Conservation (phyloP, 176 grass and related monocot species). For the Triticum monococcum region DNA sequence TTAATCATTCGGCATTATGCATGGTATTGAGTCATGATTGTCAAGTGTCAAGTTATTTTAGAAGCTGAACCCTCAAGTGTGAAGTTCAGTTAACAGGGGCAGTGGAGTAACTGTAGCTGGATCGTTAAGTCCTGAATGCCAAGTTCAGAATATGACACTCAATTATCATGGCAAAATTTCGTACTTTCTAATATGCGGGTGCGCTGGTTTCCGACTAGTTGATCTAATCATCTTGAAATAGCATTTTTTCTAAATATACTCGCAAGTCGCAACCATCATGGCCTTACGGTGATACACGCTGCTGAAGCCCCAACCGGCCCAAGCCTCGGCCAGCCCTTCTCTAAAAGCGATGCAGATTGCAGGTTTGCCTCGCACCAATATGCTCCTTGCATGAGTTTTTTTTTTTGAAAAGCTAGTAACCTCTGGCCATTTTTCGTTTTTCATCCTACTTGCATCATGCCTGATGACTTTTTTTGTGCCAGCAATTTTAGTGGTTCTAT, state of each 20-base stretch:
- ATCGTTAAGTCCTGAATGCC: too few species aligned
- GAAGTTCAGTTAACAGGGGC: too few species aligned
- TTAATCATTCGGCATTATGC: too few species aligned
- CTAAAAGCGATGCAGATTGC: background rate
- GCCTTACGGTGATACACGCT: background rate
- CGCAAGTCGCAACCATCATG: background rate
- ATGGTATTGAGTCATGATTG: too few species aligned
- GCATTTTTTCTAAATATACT: background rate
- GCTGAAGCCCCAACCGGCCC: background rate
- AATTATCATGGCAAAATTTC: too few species aligned
- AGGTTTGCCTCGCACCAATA: background rate
- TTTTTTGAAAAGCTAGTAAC: too few species aligned
- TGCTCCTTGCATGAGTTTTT: too few species aligned
- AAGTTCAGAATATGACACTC: too few species aligned
- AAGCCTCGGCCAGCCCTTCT: background rate
- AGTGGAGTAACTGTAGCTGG: too few species aligned
- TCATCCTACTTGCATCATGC: background rate
- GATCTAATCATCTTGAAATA: background rate
- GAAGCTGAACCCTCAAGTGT: too few species aligned
- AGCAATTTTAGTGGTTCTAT: background rate
- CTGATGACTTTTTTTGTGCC: background rate
- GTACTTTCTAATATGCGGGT: background rate
- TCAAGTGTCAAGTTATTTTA: too few species aligned
- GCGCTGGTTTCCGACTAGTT: background rate
- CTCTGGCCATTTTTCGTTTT: background rate